Evolutionary conservation across 1,284 basidiomycete species (phyloP), one percentile per base, ranked within the genome.

Genomic region (Apiotrichum montevideense): DNA sequence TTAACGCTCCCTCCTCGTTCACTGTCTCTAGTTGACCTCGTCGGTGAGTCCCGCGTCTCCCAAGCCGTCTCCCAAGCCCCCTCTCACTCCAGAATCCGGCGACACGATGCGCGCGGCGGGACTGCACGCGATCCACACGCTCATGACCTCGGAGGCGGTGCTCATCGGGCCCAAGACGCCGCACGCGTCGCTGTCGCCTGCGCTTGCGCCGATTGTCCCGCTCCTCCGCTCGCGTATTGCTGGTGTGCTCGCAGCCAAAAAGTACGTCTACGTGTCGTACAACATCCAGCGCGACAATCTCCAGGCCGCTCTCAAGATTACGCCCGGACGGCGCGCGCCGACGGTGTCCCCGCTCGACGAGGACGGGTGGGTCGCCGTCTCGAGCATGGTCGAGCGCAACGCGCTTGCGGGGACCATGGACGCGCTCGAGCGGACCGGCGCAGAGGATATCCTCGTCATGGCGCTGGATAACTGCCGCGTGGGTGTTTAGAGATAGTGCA

Each of bases 51-150:
- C n/a, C 11, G 6, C 34, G 10, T 41, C n/a, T 34, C 21, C 21
- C 21, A 21, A 21, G 21, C 21, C 34, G 32, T 37, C 9, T 8
- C 41, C 14, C 6, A 6, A 21, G 11, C 11, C 43, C 8, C 8
- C 34, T 52, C 5, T 45, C 42, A 4, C 15, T 6, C 32, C 50
- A 51, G 95, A 98, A 77, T 96, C 91, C n/a, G 95, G 95, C 35
- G 96, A 98, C 69, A 99, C 95, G 2, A 99, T 99, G 96, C 90
- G 95, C 44, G 96, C 95, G 32, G 95, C 94, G 2, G 95, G 95
- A 47, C 81, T 99, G 54, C 89, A 90, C 75, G 85, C 93, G 35
- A 96, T 98, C 70, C 87, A 87, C 46, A 95, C 91, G 2, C 77
- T 98, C 13, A 83, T 98, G 55, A 76, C 84, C 46, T 90, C 92